Conservation (phyloP, 2,329 filamentous ascomycete genomes). For the Metarhizium robertsii region DNA sequence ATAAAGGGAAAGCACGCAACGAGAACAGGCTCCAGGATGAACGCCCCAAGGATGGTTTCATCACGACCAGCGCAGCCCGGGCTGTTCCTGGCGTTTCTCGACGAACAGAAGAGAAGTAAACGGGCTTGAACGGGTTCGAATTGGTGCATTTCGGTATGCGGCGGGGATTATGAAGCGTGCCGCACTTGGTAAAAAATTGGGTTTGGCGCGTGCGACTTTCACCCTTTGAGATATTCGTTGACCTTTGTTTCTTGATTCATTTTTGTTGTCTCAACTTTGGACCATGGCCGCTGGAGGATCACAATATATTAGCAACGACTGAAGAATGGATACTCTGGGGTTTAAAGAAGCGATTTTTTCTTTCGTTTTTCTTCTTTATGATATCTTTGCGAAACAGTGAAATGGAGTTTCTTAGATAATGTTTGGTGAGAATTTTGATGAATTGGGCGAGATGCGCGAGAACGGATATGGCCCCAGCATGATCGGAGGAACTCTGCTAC, state of each 20-base stretch:
- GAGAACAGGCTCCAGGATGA: background rate
- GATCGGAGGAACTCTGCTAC: background rate
- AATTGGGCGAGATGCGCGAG: background rate
- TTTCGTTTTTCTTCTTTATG: background rate
- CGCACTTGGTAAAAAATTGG: too few species aligned
- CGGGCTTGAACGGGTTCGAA: background rate
- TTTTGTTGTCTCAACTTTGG: background rate
- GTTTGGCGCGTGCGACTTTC: background rate
- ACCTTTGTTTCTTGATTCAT: background rate
- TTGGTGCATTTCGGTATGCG: background rate
- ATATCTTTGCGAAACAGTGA: background rate
- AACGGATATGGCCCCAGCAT: background rate
- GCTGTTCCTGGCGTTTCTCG: background rate
- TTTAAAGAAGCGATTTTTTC: background rate
- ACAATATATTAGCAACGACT: background rate
- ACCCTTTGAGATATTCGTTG: background rate
- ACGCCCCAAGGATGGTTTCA: background rate
- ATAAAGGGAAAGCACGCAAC: background rate
- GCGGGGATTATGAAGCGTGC: too few species aligned
- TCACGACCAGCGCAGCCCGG: background rate
- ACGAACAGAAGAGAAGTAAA: background rate
- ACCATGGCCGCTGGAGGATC: background rate
- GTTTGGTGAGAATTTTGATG: background rate
- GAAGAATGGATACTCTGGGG: background rate
- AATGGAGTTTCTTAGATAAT: background rate